Conservation (phyloP, 176 grass and related monocot species). For the Echinochloa phyllopogon region DNA sequence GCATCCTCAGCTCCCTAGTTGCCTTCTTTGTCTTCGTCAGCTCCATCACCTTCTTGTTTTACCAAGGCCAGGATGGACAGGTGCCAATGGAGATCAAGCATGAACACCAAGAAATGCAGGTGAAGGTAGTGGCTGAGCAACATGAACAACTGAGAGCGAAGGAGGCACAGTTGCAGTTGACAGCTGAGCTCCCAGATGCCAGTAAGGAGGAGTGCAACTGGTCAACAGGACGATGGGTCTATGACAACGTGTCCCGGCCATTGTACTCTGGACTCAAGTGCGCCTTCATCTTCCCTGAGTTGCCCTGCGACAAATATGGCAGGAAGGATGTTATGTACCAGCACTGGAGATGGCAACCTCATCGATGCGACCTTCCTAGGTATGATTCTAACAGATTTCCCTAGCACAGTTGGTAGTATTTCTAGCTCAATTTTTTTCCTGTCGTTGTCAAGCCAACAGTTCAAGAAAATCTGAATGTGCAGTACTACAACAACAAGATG, state of each 20-base stretch:
- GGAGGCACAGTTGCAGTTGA: slow-evolving; percentile 26
- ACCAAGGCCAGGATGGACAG: slow-evolving; percentile 46
- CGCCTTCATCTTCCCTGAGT: slow-evolving; percentile 64
- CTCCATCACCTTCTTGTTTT: slow-evolving; percentile 47
- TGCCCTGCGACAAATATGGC: slow-evolving; percentile 79
- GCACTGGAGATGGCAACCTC: slow-evolving; percentile 90
- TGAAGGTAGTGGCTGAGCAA: not conserved
- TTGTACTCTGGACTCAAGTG: slow-evolving; percentile 67
- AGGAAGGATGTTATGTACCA: slow-evolving; percentile 74
- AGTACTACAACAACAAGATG: slow-evolving; percentile 1
- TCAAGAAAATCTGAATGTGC: slow-evolving; percentile 2
- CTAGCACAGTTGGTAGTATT: not conserved
- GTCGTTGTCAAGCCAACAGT: not conserved
- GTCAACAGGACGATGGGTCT: slow-evolving; percentile 64
- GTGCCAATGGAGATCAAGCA: slow-evolving; percentile 4
- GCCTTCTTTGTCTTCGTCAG: slow-evolving; percentile 59
- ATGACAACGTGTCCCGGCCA: slow-evolving; percentile 61
- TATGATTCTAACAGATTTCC: slow-evolving; percentile 36
- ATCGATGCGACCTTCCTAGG: slow-evolving; percentile 81
- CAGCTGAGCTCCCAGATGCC: slow-evolving; percentile 20
- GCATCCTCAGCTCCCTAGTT: slow-evolving; percentile 46
- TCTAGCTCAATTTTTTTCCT: not conserved
- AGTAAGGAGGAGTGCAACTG: slow-evolving; percentile 52
- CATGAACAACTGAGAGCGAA: not conserved
- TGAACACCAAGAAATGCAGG: not conserved